phyloP scores from a whole-genome alignment of 257 asterid species.

The Euphrasia confusa region DNA sequence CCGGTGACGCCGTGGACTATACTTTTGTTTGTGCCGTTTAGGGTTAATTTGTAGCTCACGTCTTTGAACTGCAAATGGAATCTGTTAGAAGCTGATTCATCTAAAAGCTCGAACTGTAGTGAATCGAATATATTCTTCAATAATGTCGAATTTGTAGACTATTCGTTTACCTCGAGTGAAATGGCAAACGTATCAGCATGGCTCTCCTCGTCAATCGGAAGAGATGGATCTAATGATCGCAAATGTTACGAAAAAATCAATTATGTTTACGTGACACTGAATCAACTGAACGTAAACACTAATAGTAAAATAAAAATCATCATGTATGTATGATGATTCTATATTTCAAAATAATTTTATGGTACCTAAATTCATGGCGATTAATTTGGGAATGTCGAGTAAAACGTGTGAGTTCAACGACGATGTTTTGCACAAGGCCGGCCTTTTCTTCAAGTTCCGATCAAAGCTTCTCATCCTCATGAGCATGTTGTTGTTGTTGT shows the following conservation, averaged over 20 bases:
- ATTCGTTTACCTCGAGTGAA: slow-evolving; percentile 34
- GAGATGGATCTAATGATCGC: slow-evolving; percentile 17
- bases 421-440: slow-evolving; percentile 23
- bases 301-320: no score
- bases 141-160: no score
- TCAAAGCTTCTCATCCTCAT: slow-evolving; percentile 33
- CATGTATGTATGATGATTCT: no score
- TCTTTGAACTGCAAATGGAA: slow-evolving; percentile 35
- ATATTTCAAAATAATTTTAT: no score
- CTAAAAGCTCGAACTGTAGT: no score
- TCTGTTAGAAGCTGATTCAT: no score
- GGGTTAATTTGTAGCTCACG: slow-evolving; percentile 29
- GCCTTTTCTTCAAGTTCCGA: slow-evolving; percentile 19
- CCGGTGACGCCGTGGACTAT: slow-evolving; percentile 42
- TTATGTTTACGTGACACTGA: no score
- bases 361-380: neutral
- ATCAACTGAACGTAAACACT: no score
- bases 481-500: slow-evolving; percentile 11
- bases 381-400: slow-evolving; percentile 26
- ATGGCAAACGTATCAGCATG: slow-evolving; percentile 27
- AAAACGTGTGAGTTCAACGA: slow-evolving; percentile 33
- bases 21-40: slow-evolving; percentile 26
- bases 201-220: slow-evolving; percentile 21
- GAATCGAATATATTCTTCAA: no score
- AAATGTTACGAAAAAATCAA: no score